Base-by-base conservation (phyloP, 2,329 filamentous ascomycete species). In the Drechslerella dactyloides region DNA sequence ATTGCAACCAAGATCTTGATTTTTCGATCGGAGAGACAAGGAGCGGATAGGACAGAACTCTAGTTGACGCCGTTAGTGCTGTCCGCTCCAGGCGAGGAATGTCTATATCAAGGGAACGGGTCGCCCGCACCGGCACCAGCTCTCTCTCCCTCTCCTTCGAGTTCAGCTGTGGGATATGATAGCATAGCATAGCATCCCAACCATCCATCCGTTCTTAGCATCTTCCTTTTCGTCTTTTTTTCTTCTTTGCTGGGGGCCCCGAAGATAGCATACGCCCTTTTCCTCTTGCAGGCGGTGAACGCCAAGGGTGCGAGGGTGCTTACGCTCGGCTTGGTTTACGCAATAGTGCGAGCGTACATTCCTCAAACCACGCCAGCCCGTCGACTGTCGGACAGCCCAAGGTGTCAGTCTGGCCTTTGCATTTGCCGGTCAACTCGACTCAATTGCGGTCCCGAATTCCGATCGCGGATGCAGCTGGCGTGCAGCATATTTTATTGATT, bases 1-100 rank as follows among this genome's bases (percentile, higher is more conserved):
- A n/a, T 23, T 23, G 44, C 60, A 58, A 65, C 60, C 60, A 65
- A 72, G 60, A 72, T 72, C 60, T 65, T 65, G 68, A 65, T 65
- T 65, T 64, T 42, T 53, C 68, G 50, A 65, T 56, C 52, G 27
- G n/a, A 42, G 37, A 42, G 5, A 17, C 3, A 15, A 13, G 15
- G 37, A 15, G n/a, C 37, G 4, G n/a, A 42, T 17, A 42, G 37
- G 37, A 42, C 37, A 42, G 37, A 42, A 33, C 4, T 33, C 8
- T 33, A 33, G 4, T 8, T 33, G 8, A 33, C 8, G 27, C 27
- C 3, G 8, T 3, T 4, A 33, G 27, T 33, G 4, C 27, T 33
- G 27, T n/a, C n/a, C n/a, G n/a, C n/a, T n/a, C n/a, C n/a, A n/a
- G n/a, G n/a, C n/a, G n/a, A n/a, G n/a, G n/a, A n/a, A n/a, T 33